Percentiles rank a stretch among this genome's conserved stretches.
Conservation (phyloP, 257 asterid genomes). For the Eustoma russellianum region DNA sequence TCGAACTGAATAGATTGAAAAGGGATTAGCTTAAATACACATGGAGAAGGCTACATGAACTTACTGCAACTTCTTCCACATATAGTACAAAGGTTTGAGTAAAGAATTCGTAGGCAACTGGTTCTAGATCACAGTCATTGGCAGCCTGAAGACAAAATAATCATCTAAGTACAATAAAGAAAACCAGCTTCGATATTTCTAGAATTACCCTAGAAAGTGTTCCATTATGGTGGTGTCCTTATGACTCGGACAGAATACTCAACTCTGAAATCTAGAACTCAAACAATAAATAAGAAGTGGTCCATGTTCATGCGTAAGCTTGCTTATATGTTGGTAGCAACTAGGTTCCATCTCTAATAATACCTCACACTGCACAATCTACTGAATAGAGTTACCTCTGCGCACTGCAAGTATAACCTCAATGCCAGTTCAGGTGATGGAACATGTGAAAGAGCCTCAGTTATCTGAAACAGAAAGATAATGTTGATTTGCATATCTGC, state of each 20-base stretch:
- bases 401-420: constrained; percentile 93
- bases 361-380: neutral
- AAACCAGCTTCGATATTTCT: neutral
- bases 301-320: neutral
- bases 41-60: constrained; percentile 7
- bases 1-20: constrained; percentile 1
- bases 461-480: constrained; percentile 40
- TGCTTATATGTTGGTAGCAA: too few species aligned
- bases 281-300: neutral
- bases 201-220: neutral
- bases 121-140: constrained; percentile 97
- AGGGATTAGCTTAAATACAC: constrained; percentile 6
- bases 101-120: constrained; percentile 84
- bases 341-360: neutral
- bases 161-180: neutral
- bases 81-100: constrained; percentile 91
- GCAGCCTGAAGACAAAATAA: constrained; percentile 58
- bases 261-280: too few species aligned
- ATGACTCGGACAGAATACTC: neutral
- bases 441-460: constrained; percentile 74
- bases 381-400: constrained; percentile 61
- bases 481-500: neutral
- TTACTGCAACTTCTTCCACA: constrained; percentile 97
- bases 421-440: constrained; percentile 87
- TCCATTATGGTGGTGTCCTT: neutral